Percentiles rank a stretch among this genome's conserved stretches.
Conservation (phyloP, 805 yeast genomes). For the Wickerhamomyces rabaulensis region DNA sequence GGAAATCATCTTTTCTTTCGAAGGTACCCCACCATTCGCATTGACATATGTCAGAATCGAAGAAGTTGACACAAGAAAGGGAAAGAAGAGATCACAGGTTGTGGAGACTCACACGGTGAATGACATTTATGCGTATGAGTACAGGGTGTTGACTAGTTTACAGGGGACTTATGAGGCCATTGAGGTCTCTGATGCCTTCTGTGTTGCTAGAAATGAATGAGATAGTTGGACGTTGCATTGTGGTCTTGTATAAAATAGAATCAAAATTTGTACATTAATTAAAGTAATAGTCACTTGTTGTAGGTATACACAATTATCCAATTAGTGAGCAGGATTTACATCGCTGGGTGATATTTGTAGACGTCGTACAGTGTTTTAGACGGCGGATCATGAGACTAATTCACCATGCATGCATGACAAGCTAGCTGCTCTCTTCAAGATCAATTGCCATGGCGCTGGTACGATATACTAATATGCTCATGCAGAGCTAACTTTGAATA, state of each 20-base stretch:
- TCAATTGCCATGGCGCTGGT: no score
- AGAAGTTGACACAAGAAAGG: conserved; percentile 33
- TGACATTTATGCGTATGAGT: conserved; percentile 63
- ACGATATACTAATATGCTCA: no score
- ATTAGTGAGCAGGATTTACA: no score
- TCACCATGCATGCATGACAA: no score
- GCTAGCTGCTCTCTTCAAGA: no score
- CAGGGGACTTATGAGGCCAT: conserved; percentile 95
- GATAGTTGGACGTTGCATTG: no score
- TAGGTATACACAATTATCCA: no score
- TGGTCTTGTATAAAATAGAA: background rate
- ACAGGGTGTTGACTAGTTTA: conserved; percentile 68
- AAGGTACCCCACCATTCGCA: conserved; percentile 88
- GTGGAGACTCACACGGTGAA: conserved; percentile 53
- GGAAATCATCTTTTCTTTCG: conserved; percentile 74
- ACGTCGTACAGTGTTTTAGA: no score
- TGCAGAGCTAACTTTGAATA: no score
- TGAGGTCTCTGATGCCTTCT: conserved; percentile 80
- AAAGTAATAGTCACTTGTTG: background rate
- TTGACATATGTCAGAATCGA: conserved; percentile 78
- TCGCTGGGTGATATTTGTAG: no score
- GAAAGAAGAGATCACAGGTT: conserved; percentile 46
- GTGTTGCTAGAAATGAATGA: conserved; percentile 44
- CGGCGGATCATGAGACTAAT: no score
- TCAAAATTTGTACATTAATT: background rate